Conservation (phyloP, 2,329 filamentous ascomycete genomes). For the Teratosphaeriaceae sp. region DNA sequence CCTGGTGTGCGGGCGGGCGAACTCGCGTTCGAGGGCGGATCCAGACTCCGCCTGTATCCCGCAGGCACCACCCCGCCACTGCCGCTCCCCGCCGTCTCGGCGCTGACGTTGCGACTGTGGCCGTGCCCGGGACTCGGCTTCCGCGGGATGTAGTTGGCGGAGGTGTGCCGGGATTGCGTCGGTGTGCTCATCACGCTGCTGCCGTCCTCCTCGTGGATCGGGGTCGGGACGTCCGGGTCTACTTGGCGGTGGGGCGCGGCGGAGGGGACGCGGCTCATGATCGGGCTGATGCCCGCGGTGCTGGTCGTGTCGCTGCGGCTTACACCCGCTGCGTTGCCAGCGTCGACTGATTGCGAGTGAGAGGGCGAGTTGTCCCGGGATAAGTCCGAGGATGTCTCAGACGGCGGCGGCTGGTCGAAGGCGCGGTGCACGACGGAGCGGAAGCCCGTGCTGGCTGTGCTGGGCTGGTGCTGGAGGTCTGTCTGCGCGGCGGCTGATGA, state of each 20-base stretch:
- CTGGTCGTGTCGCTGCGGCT: slow-evolving; percentile 54
- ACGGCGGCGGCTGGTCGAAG: slow-evolving; percentile 54
- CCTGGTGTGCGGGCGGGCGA: slow-evolving; percentile 56
- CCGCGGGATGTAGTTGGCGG: slow-evolving; percentile 20
- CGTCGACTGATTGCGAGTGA: slow-evolving; percentile 3
- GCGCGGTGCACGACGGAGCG: slow-evolving; percentile 54
- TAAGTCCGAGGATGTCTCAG: slow-evolving; percentile 47
- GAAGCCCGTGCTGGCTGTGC: slow-evolving; percentile 37
- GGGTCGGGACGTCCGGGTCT: slow-evolving; percentile 38
- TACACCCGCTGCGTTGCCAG: slow-evolving; percentile 11
- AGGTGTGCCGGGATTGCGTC: slow-evolving; percentile 28
- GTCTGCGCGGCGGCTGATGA: background rate
- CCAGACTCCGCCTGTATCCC: slow-evolving; percentile 52
- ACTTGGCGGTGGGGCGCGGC: slow-evolving; percentile 30
- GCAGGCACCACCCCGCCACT: slow-evolving; percentile 34
- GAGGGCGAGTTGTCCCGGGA: slow-evolving; percentile 37
- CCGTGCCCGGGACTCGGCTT: slow-evolving; percentile 33
- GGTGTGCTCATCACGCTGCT: too few species aligned
- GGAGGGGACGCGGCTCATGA: slow-evolving; percentile 53
- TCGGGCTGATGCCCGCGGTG: slow-evolving; percentile 58
- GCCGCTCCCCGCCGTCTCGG: slow-evolving; percentile 26
- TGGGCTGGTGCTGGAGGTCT: slow-evolving; percentile 29
- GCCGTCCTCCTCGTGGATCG: slow-evolving; percentile 48
- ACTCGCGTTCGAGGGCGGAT: slow-evolving; percentile 52
- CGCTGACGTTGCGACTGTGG: slow-evolving; percentile 36